Conservation (phyloP, 768 basidiomycete species). For the Rhizopogon roseolus region DNA sequence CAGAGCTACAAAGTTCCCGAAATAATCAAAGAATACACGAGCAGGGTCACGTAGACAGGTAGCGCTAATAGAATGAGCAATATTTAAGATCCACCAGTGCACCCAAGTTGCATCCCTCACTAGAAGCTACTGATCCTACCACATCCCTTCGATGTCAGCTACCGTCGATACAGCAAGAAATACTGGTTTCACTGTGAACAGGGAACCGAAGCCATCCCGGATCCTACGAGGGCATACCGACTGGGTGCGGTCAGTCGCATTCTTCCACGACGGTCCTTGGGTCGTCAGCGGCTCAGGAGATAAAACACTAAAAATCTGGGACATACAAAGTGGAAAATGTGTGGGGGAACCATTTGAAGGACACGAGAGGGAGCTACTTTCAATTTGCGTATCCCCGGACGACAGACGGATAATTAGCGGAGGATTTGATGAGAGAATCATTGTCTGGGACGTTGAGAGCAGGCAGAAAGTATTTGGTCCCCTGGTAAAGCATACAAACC, state of each 20-base stretch:
- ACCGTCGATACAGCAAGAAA: too few species aligned
- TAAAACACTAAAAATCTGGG: not conserved
- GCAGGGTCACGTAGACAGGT: too few species aligned
- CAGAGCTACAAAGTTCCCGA: too few species aligned
- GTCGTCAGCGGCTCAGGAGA: slow-evolving; percentile 1
- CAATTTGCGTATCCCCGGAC: slow-evolving; percentile 7
- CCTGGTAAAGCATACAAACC: slow-evolving; percentile 1
- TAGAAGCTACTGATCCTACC: too few species aligned
- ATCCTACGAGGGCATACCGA: slow-evolving; percentile 79
- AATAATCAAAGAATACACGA: too few species aligned
- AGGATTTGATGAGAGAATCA: slow-evolving; percentile 52
- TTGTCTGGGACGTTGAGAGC: slow-evolving; percentile 35
- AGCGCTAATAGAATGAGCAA: too few species aligned
- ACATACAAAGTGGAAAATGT: not conserved
- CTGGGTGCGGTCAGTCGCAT: slow-evolving; percentile 67
- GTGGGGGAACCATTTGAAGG: not conserved
- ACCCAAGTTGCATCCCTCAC: too few species aligned
- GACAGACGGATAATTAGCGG: not conserved
- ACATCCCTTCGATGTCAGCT: too few species aligned
- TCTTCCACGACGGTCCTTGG: not conserved
- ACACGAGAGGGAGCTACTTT: not conserved
- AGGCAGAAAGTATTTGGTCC: not conserved
- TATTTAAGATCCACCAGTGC: too few species aligned
- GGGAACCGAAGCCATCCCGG: slow-evolving; percentile 20
- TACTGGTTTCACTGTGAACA: too few species aligned